Percentiles rank a stretch among this genome's conserved stretches.
Conservation (phyloP, 352 stramenopile species). For the Ophiocytium majus region DNA sequence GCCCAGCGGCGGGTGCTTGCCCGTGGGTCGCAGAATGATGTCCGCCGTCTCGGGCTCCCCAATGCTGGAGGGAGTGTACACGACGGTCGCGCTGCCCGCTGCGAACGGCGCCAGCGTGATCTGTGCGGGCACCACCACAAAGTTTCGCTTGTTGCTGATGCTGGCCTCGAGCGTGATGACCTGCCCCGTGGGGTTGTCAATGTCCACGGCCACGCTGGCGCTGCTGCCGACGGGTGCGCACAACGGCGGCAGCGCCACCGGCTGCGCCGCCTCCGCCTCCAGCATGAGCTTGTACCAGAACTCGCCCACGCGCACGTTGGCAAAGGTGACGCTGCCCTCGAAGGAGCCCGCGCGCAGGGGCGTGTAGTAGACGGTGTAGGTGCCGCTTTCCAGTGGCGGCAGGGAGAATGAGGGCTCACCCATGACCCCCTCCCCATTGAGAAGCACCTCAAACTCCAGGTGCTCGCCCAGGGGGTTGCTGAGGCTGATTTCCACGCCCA, state of each 20-base stretch:
- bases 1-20: slow-evolving; percentile 67
- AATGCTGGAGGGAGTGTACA: slow-evolving; percentile 83
- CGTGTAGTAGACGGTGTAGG: slow-evolving; percentile 86
- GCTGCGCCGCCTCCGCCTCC: slow-evolving; percentile 62
- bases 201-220: slow-evolving; percentile 68
- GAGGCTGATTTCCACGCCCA: slow-evolving; percentile 81
- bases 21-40: slow-evolving; percentile 64
- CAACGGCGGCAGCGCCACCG: slow-evolving; percentile 41
- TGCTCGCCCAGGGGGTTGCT: slow-evolving; percentile 76
- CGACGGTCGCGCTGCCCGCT: slow-evolving; percentile 66
- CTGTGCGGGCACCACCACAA: background rate
- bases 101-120: background rate
- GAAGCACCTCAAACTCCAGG: slow-evolving; percentile 76
- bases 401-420: slow-evolving; percentile 72
- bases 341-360: slow-evolving; percentile 69
- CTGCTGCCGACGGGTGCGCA: slow-evolving; percentile 70
- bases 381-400: slow-evolving; percentile 63
- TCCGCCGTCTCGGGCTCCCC: slow-evolving; percentile 69
- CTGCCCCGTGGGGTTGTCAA: slow-evolving; percentile 81
- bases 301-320: slow-evolving; percentile 79
- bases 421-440: slow-evolving; percentile 73
- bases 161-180: slow-evolving; percentile 70
- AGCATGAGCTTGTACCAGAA: slow-evolving; percentile 87
- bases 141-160: slow-evolving; percentile 67
- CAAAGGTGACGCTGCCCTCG: slow-evolving; percentile 78